Percentiles rank a stretch among this genome's conserved stretches.
Conservation (phyloP, 2,329 filamentous ascomycete species). For the Parastagonospora avenae region DNA sequence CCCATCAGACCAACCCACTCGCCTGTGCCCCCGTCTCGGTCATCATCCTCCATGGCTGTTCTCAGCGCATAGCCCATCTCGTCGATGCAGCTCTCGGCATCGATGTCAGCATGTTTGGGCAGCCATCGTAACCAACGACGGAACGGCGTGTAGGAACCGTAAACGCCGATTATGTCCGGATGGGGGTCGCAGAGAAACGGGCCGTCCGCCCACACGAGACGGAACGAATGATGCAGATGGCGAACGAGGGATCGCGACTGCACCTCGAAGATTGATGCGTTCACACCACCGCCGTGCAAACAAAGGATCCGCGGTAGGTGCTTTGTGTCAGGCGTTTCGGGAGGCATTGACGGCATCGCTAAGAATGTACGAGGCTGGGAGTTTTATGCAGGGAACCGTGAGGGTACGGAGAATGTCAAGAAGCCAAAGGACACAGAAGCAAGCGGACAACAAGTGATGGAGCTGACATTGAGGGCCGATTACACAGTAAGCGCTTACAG, state of each 20-base stretch:
- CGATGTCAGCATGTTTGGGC: constrained; percentile 60
- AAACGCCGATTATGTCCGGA: constrained; percentile 67
- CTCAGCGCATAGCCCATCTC: constrained; percentile 54
- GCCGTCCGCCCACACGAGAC: constrained; percentile 73
- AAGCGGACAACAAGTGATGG: no score
- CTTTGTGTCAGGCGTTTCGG: constrained; percentile 29
- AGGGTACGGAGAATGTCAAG: no score
- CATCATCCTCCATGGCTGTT: constrained; percentile 53
- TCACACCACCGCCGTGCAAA: constrained; percentile 80
- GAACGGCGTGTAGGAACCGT: constrained; percentile 70
- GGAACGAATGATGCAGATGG: constrained; percentile 63
- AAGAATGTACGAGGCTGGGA: no score
- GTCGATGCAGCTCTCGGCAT: constrained; percentile 54
- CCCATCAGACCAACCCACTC: constrained; percentile 58
- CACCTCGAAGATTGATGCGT: constrained; percentile 69
- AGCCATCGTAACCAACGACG: constrained; percentile 68
- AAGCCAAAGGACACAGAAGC: no score
- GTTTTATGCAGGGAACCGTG: no score
- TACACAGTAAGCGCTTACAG: no score
- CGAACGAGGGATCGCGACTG: constrained; percentile 66
- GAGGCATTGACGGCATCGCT: constrained; percentile 19
- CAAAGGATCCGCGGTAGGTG: constrained; percentile 71
- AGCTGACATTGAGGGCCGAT: no score
- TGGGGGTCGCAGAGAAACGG: constrained; percentile 68
- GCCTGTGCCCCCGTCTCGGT: constrained; percentile 46